Base-by-base conservation (phyloP, 2,329 filamentous ascomycete genomes). In the Ascochyta viciae-villosae region DNA sequence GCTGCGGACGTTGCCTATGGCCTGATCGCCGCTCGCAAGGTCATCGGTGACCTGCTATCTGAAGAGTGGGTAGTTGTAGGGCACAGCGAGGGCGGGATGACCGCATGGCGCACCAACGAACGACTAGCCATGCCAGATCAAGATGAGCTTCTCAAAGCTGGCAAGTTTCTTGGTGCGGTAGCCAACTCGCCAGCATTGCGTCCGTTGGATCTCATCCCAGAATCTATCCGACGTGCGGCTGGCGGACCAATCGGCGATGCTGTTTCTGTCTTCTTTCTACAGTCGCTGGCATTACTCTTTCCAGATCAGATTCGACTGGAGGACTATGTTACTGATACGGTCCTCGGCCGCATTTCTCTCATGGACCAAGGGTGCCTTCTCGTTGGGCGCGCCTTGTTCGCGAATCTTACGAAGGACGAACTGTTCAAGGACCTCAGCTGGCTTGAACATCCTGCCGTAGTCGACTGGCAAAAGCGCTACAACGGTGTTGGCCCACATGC, bases 81-180 rank as follows among this genome's bases (percentile, higher is more conserved):
- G 7, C 65, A 67, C 45, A 67, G 63, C 19, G 63, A 67, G 44
- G 65, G 65, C 13, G 65, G 63, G 12, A 61, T 67, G 60, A 65
- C 58, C n/a, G 62, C 63, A 33, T 66, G 65, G 65, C 48, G 65
- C 0, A 62, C 62, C 10, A 62, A 63, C 29, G 60, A 66, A 38
- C 63, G 62, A 9, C 54, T 67, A 3, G 65, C 65, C 22, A 63
- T 65, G 65, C 57, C 58, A 12, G 49, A 45, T 15, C 63, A 65
- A 23, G 54, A 63, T 4, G 54, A 43, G 5, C 50, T 67, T 10
- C 57, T 62, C 15, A 58, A 58, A 19, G 63, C 62, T 9, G 63
- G 63, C 26, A 67, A 57, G 8, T 64, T 66, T 23, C 49, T 67
- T 1, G 63, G 65, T 23, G 54, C 62, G 0, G 65, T 66, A 7